Conservation (phyloP, 768 basidiomycete species). For the Podaxis rugospora region DNA sequence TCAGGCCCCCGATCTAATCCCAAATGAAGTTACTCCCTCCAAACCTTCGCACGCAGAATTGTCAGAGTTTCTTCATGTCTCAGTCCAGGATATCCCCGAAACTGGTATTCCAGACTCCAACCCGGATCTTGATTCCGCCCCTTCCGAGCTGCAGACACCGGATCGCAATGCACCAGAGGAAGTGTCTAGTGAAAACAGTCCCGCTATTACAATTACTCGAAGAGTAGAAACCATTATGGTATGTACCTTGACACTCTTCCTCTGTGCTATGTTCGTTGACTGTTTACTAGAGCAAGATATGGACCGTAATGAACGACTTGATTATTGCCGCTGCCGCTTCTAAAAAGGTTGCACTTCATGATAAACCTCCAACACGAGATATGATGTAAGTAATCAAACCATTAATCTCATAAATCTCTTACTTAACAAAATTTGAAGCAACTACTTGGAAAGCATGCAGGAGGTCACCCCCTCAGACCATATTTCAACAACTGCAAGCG, state of each 20-base stretch:
- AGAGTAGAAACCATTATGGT: constrained; percentile 66
- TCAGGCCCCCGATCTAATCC: neutral
- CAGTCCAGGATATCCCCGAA: neutral
- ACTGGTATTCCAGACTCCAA: neutral
- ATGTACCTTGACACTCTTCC: constrained; percentile 21
- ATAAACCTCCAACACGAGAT: constrained; percentile 39
- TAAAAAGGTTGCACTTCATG: constrained; percentile 28
- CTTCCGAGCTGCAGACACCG: neutral
- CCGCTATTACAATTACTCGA: constrained; percentile 48
- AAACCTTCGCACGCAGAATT: neutral
- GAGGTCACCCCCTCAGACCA: constrained; percentile 42
- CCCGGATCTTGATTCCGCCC: neutral
- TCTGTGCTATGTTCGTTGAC: neutral
- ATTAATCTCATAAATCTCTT: neutral
- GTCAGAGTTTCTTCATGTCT: neutral
- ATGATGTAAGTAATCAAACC: constrained; percentile 44
- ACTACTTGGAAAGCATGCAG: constrained; percentile 8
- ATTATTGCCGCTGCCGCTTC: constrained; percentile 41
- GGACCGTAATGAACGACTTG: constrained; percentile 60
- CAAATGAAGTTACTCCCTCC: neutral
- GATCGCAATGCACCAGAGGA: constrained; percentile 18
- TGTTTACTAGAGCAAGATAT: constrained; percentile 55
- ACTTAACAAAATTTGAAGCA: neutral
- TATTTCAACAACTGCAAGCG: constrained; percentile 33
- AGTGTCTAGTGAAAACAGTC: constrained; percentile 13